These are phyloP conservation scores for Nigrospora oryzae DNA, from an alignment of 2,329 filamentous ascomycete species.

Conservation along the genomic window DNA sequence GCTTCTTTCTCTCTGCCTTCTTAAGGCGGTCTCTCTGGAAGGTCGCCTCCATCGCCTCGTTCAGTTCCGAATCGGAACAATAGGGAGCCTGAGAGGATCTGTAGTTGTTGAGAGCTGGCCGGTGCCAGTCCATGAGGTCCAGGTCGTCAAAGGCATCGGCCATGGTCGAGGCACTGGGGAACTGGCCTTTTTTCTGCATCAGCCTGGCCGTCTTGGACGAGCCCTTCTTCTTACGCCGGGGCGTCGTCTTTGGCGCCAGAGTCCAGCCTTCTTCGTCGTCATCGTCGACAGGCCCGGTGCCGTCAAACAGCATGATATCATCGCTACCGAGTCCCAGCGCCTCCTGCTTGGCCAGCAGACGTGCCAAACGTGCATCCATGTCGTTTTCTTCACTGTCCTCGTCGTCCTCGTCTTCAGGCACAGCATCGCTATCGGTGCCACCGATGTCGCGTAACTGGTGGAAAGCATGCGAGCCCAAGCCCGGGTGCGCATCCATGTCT, in stretches of 20 bases:
- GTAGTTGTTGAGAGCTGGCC: constrained; percentile 57
- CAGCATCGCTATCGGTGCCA: constrained; percentile 30
- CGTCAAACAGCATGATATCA: constrained; percentile 49
- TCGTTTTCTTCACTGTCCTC: constrained; percentile 28
- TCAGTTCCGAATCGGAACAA: constrained; percentile 60
- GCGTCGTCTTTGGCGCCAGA: constrained; percentile 11
- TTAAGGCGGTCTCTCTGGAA: constrained; percentile 63
- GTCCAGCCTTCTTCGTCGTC: constrained; percentile 19
- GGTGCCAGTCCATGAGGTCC: constrained; percentile 77
- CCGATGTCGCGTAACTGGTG: constrained; percentile 30
- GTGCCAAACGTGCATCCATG: constrained; percentile 55
- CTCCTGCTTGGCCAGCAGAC: constrained; percentile 51
- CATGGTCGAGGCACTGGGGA: constrained; percentile 30
- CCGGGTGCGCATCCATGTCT: constrained; percentile 11
- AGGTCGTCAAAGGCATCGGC: constrained; percentile 56
- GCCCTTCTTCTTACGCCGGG: constrained; percentile 18
- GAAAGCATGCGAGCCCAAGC: constrained; percentile 15
- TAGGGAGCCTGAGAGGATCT: constrained; percentile 46
- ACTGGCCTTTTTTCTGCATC: constrained; percentile 20
- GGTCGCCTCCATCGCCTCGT: constrained; percentile 45
- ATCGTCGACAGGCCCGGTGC: constrained; percentile 28
- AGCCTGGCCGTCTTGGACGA: constrained; percentile 13
- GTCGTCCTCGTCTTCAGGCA: constrained; percentile 17
- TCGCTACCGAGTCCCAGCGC: constrained; percentile 53
- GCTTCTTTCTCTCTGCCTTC: constrained; percentile 62